A percentile compares a stretch with the other conserved stretches of the same genome.
Evolutionary conservation across 2,329 filamentous ascomycete genomes (phyloP).

Genomic region (Colletotrichum cordylinicola): DNA sequence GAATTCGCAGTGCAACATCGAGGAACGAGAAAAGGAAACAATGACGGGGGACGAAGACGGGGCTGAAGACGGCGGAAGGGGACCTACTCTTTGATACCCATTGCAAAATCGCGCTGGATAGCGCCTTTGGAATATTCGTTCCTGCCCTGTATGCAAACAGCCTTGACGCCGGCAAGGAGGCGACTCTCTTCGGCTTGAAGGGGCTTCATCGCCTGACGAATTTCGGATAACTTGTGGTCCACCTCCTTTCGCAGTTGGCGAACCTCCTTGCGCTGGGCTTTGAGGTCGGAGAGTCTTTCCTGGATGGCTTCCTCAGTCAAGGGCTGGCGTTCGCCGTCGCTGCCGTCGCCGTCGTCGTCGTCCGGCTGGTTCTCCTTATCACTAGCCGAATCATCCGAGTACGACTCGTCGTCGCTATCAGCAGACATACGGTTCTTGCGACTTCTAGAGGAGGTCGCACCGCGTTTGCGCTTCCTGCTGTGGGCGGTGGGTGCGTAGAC

Average conservation of each 20-base stretch:
- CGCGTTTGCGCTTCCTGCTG: slow-evolving; percentile 28
- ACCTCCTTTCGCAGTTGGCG: slow-evolving; percentile 23
- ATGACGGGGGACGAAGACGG: neutral
- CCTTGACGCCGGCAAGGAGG: slow-evolving; percentile 5
- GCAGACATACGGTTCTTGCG: slow-evolving; percentile 17
- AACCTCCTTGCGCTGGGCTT: slow-evolving; percentile 23
- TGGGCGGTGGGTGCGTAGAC: slow-evolving; percentile 26
- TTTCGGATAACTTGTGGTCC: neutral
- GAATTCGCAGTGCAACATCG: neutral
- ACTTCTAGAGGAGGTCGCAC: neutral
- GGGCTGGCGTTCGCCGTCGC: neutral
- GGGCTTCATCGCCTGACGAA: neutral
- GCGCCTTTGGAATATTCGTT: slow-evolving; percentile 55
- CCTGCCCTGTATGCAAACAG: slow-evolving; percentile 55
- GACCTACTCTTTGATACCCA: slow-evolving; percentile 53
- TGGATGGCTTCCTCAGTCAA: slow-evolving; percentile 4
- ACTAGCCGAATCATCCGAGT: slow-evolving; percentile 22
- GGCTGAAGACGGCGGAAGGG: too few species aligned
- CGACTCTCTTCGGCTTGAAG: slow-evolving; percentile 20
- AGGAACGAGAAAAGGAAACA: neutral
- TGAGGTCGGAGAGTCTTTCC: neutral
- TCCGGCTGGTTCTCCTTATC: slow-evolving; percentile 1
- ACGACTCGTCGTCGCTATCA: slow-evolving; percentile 21
- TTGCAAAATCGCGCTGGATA: slow-evolving; percentile 27
- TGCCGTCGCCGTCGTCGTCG: neutral